Conservation (phyloP, 2,329 filamentous ascomycete species). For the Aspergillus quadrilineatus region DNA sequence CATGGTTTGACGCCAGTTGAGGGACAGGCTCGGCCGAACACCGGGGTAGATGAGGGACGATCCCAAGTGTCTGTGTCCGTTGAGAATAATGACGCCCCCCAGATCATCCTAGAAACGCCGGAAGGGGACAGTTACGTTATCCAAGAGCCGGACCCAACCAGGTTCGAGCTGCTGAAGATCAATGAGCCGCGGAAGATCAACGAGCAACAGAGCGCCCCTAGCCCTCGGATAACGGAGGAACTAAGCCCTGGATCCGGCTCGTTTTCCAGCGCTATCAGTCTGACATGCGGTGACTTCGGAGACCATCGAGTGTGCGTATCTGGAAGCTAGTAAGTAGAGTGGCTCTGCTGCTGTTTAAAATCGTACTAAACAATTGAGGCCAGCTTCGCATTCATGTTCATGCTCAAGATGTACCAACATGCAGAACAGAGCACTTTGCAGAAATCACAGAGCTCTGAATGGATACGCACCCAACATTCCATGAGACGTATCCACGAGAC, state of each 20-base stretch:
- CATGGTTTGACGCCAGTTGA: not conserved
- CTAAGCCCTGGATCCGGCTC: not conserved
- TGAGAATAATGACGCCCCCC: constrained; percentile 11
- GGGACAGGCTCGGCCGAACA: no score
- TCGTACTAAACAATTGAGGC: not conserved
- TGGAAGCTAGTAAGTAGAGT: constrained; percentile 18
- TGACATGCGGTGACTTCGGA: constrained; percentile 22
- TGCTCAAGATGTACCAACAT: constrained; percentile 16
- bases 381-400: constrained; percentile 21
- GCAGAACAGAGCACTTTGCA: not conserved
- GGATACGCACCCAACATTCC: not conserved
- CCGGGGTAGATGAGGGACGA: not conserved
- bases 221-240: no score
- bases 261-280: constrained; percentile 6
- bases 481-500: constrained; percentile 11
- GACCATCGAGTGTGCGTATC: constrained; percentile 19
- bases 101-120: constrained; percentile 6
- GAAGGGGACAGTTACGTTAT: constrained; percentile 5
- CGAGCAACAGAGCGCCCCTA: not conserved
- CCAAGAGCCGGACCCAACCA: not conserved
- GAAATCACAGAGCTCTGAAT: not conserved
- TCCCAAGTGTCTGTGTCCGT: constrained; percentile 11
- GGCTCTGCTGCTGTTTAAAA: not conserved
- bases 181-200: not conserved
- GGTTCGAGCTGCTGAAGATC: not conserved